phyloP scores from a whole-genome alignment of 495 filamentous ascomycete species.

The Sordaria brevicollis region DNA sequence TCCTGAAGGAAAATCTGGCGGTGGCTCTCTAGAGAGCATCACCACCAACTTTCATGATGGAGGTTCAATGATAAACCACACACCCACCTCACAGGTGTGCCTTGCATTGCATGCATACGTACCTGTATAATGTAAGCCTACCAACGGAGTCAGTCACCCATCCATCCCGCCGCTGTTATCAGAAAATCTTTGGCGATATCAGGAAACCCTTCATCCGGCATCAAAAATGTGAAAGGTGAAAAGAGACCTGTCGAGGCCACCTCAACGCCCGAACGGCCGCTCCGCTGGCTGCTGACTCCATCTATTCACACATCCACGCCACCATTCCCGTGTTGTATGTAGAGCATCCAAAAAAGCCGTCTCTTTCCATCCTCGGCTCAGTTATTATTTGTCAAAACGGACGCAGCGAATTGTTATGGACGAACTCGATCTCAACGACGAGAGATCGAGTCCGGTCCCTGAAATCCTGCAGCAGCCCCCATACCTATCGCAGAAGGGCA shows the following conservation, averaged over 20 bases:
- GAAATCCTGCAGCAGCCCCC: background rate
- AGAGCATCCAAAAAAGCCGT: background rate
- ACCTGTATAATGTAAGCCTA: background rate
- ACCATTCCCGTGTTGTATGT: background rate
- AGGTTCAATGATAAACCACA: background rate
- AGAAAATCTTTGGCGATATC: background rate
- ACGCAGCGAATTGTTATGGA: background rate
- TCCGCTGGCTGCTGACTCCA: background rate
- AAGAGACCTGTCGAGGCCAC: background rate
- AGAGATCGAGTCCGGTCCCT: background rate
- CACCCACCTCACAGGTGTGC: background rate
- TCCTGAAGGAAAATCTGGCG: background rate
- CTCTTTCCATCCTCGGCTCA: background rate
- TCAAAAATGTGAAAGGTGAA: background rate
- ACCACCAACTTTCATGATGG: background rate
- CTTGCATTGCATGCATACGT: background rate
- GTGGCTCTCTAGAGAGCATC: too few species aligned
- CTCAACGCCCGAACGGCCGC: too few species aligned
- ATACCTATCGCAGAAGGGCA: background rate
- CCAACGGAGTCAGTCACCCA: background rate
- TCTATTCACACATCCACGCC: background rate
- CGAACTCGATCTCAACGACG: too few species aligned
- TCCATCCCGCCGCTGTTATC: background rate
- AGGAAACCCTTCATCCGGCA: background rate
- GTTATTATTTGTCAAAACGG: background rate